Base-by-base conservation (phyloP, 78 protist species). In the Anaeramoeba ignava region DNA sequence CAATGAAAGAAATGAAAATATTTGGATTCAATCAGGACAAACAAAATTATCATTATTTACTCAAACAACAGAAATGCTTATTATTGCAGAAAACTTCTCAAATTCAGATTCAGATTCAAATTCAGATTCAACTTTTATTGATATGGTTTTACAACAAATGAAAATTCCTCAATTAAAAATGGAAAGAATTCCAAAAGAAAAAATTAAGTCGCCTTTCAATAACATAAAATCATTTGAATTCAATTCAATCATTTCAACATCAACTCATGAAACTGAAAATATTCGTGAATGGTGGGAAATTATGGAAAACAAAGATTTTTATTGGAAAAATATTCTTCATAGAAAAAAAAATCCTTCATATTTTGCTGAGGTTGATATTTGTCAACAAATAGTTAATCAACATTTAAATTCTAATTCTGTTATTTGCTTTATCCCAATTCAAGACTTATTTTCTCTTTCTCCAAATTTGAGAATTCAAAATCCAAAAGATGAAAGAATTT, bases 211-310 rank as follows among this genome's bases (percentile, higher is more conserved):
- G 17, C 8, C 8, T 17, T 54, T 54, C 17, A 17, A 54, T 17
- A 54, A 54, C 17, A 27, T 8, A 8, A 17, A 54, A 17, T 8
- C 8, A 8, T 54, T 27, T 54, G 73, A 54, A 54, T 54, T 27
- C 17, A 54, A 27, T 17, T 54, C 73, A 27, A 27, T 27, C 17
- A 27, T 8, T 54, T 27, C 73, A 17, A 54, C 73, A 17, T 8
- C 36, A 27, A 54, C 73, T 27, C 73, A 54, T 54, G 73, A 54
- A 8, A 54, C 73, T 27, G 73, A 54, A 54, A 54, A 54, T 54
- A 27, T 54, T 27, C 73, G 73, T 27, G 73, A 54, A 54, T 54
- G 73, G 73, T 54, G 73, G 73, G 73, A 54, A 54, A 54, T 54
- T 54, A 27, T 54, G 17, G 17, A 17, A 54, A 27, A 8, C 8